Base-by-base conservation (phyloP, 352 stramenopile species). In the Pythium dissimile region DNA sequence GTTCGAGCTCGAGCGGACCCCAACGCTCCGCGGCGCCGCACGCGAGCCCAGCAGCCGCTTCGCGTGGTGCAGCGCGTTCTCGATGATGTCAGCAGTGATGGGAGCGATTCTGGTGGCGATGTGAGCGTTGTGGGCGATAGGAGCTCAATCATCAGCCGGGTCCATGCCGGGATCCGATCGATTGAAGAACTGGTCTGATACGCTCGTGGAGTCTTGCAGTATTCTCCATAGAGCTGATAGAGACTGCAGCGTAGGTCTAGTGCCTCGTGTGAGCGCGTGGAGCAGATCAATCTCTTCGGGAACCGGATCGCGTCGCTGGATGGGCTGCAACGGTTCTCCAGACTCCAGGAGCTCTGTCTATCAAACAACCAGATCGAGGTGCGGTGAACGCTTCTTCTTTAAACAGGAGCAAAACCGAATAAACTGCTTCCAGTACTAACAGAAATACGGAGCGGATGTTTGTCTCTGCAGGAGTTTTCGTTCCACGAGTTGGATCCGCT, bases 291-390 rank as follows among this genome's bases (percentile, higher is more conserved):
- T 66, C 44, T 91, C 15, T 84, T 91, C 59, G 84, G 84, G 5
- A 94, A 94, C 60, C 39, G 43, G 26, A 71, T 94, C 44, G 62
- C 75, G 50, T 64, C 51, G 12, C 73, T 94, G 56, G 78, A 94
- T 35, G 84, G 84, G 12, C 60, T 94, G 0, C 76, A 89, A 28
- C 54, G 56, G 8, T 92, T 88, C 59, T 73, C 61, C 2, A 82
- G 69, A 30, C 57, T 93, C 9, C 62, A 75, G 11, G 84, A 93
- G 54, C 71, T 92, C 18, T 94, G 80, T 64, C 66, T 94, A n/a
- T 91, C 82, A 1, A 91, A 81, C 54, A 92, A 91, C 51, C 77
- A 47, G 50, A 83, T 93, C n/a, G 66, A 91, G 51, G 76, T 84
- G 46, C 27, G 56, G 20, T n/a, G n/a, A n/a, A n/a, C n/a, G n/a